These are phyloP conservation scores for Anethum foeniculum DNA, from an alignment of 140 eudicot species.

Conservation along the genomic window DNA sequence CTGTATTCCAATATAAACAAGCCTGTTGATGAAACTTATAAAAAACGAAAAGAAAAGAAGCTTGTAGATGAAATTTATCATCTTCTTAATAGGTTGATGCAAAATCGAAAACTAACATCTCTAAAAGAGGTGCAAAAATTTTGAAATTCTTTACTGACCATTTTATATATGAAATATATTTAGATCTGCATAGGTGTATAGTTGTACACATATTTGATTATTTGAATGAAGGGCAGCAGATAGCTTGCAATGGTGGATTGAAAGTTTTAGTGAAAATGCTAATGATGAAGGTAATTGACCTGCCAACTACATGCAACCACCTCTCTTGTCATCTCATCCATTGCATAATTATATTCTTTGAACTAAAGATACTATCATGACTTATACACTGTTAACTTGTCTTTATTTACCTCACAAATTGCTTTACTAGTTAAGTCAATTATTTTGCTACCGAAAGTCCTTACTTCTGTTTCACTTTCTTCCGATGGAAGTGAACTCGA, in stretches of 20 bases:
- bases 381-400: no score
- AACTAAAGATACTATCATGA: background rate
- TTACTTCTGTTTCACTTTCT: background rate
- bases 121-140: background rate
- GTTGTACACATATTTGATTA: no score
- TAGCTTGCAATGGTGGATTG: background rate
- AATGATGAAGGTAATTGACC: slow-evolving; percentile 3
- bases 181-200: background rate
- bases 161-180: background rate
- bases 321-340: background rate
- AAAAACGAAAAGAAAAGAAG: no score
- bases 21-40: background rate
- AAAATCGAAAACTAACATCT: background rate
- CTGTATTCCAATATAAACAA: background rate
- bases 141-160: background rate
- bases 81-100: background rate
- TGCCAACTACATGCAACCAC: slow-evolving; percentile 11
- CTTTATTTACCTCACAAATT: background rate
- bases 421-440: background rate
- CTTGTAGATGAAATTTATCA: background rate
- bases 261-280: background rate
- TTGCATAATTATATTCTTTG: background rate
- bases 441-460: background rate
- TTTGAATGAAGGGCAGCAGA: background rate
- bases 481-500: slow-evolving; percentile 25